A percentile compares a stretch with the other conserved stretches of the same genome.
phyloP scores from a whole-genome alignment of 129 eudicot species.

The carrot (Daucus carota) region DH1_v3.0 NC_030388.2:28739001-28739500 shows the following conservation, averaged over 20 bases:
- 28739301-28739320: conserved; percentile 87
- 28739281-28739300: conserved; percentile 75
- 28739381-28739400: conserved; percentile 59
- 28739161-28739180: neutral
- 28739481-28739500: conserved; percentile 97
- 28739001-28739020: conserved; percentile 69
- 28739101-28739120: neutral
- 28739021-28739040: conserved; percentile 86
- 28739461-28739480: conserved; percentile 93
- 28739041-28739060: conserved; percentile 78
- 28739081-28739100: conserved; percentile 34
- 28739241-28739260: conserved; percentile 76
- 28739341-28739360: conserved; percentile 84
- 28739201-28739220: conserved; percentile 61
- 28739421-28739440: conserved; percentile 35
- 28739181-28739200: conserved; percentile 39
- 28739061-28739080: conserved; percentile 82
- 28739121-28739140: neutral
- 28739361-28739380: conserved; percentile 77
- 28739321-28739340: conserved; percentile 90
- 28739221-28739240: conserved; percentile 77
- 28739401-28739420: conserved; percentile 30
- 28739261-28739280: conserved; percentile 67
- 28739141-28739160: neutral
- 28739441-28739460: conserved; percentile 62